A percentile compares a stretch with the other conserved stretches of the same genome.
These are phyloP conservation scores for Lipomyces orientalis DNA, from an alignment of 805 yeast genomes.

Conservation along the genomic window DNA sequence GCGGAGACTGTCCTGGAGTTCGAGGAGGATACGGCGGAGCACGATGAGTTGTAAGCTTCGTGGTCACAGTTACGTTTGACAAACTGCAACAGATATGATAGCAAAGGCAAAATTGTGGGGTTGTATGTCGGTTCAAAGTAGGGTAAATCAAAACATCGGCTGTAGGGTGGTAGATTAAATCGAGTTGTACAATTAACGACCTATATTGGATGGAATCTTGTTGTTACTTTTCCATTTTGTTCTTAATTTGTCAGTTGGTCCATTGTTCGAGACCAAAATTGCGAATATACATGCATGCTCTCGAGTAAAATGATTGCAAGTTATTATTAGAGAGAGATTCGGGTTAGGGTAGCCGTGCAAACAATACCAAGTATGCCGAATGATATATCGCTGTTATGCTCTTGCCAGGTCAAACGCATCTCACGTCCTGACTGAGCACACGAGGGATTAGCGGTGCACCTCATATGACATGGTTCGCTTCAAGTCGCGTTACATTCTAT, in stretches of 20 bases:
- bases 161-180: too few species aligned
- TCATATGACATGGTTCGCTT: slow-evolving; percentile 77
- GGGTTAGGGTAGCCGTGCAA: too few species aligned
- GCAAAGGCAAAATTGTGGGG: not conserved
- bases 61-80: not conserved
- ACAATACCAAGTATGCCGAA: too few species aligned
- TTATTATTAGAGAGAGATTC: too few species aligned
- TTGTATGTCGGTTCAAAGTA: not conserved
- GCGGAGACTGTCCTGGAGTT: slow-evolving; percentile 37
- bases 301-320: too few species aligned
- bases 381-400: too few species aligned
- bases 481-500: slow-evolving; percentile 81
- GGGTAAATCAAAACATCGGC: not conserved
- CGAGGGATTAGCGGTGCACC: not conserved
- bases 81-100: not conserved
- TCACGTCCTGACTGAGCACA: not conserved
- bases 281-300: too few species aligned
- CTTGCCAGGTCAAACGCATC: too few species aligned
- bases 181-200: not conserved
- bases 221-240: not conserved
- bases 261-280: too few species aligned
- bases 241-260: too few species aligned
- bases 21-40: slow-evolving; percentile 38
- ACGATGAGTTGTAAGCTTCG: slow-evolving; percentile 39
- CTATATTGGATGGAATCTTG: not conserved